Conservation (phyloP, 2,329 filamentous ascomycete genomes). For the Alternaria consortialis region DNA sequence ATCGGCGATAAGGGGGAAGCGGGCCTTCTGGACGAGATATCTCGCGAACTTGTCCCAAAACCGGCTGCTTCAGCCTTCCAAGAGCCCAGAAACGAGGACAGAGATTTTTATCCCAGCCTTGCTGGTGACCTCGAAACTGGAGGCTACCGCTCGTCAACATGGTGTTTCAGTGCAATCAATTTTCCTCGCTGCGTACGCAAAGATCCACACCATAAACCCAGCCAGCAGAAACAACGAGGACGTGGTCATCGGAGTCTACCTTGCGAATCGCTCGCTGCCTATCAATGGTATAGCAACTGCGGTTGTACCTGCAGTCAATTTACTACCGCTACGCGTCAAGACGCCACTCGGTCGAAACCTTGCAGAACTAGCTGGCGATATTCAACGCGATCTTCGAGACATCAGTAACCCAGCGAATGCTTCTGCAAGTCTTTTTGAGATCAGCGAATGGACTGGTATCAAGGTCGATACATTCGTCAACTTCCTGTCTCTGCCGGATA, state of each 20-base stretch:
- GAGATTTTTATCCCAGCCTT: conserved; percentile 62
- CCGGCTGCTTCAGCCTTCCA: conserved; percentile 30
- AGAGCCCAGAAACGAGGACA: conserved; percentile 39
- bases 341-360: conserved; percentile 48
- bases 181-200: conserved; percentile 77
- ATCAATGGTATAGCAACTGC: conserved; percentile 61
- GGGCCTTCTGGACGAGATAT: conserved; percentile 63
- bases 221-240: conserved; percentile 38
- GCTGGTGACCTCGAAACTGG: conserved; percentile 55
- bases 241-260: conserved; percentile 79
- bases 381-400: conserved; percentile 73
- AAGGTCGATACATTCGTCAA: conserved; percentile 80
- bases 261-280: conserved; percentile 75
- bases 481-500: conserved; percentile 69
- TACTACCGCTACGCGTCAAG: conserved; percentile 74
- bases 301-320: conserved; percentile 76
- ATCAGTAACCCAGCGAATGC: conserved; percentile 67
- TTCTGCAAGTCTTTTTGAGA: conserved; percentile 72
- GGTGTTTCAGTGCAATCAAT: conserved; percentile 76
- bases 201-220: conserved; percentile 54
- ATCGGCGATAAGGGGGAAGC: conserved; percentile 32
- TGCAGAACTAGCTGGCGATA: conserved; percentile 62
- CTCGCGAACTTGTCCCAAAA: conserved; percentile 37
- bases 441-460: conserved; percentile 77
- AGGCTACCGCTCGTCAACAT: conserved; percentile 52